Evolutionary conservation across 768 basidiomycete species (phyloP), one percentile per base, ranked within the genome.

Genomic region (Kwoniella sp.): DNA sequence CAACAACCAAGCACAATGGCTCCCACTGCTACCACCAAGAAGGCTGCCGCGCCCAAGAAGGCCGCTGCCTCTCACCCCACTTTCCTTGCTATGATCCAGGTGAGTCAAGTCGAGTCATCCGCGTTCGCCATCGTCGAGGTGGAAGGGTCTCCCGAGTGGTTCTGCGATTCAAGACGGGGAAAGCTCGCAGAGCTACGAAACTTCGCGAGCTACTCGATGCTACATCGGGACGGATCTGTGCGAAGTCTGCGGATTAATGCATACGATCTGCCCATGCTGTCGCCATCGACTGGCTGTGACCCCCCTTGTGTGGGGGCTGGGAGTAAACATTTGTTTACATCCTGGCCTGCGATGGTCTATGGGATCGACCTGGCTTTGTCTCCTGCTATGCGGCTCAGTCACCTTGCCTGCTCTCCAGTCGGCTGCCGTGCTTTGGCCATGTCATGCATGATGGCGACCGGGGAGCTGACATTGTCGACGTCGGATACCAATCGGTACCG

Each of bases 21-120:
- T 60, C 65, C 75, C 43, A 69, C 66, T 39, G 59, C 64, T 50
- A 65, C 71, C 53, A 57, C 66, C 55, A 72, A 61, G 44, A 73
- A 71, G 64, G 63, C 61, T 53, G 60, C 76, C 66, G 62, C 76
- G 43, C 62, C 77, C 40, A 34, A 57, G 42, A 69, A 67, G 60
- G 59, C 58, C 55, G 41, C 62, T 19, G 32, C 65, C 38, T 38
- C 68, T 22, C 85, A 85, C 74, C 85, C 85, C 5, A 76, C 76
- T 31, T 76, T 76, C 74, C 69, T 74, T 40, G 76, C 77, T 39
- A 80, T 80, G 79, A 76, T 77, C 65, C 74, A 66, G 67, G 74
- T 76, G 59, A 67, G 75, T 70, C 39, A 34, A 42, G 15, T 26
- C 9, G 23, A 22, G n/a, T 25, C 45, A 7, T 5, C 17, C 8